Evolutionary conservation across 1,284 basidiomycete species (phyloP), one percentile per base, ranked within the genome.

Genomic region (Garcileccinum viscosum): DNA sequence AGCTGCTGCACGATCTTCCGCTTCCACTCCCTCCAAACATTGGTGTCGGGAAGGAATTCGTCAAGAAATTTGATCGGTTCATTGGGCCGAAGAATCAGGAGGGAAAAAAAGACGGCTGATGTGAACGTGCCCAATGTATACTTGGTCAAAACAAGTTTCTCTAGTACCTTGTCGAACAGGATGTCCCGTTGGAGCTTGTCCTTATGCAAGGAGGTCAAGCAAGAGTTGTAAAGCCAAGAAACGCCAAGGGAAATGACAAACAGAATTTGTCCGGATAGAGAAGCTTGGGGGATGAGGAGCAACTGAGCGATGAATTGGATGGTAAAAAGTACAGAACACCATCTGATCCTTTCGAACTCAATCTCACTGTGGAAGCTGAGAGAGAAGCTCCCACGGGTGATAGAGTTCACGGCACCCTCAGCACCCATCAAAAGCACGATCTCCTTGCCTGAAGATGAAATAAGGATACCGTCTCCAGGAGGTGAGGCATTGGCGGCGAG

Each of bases 251-350:
- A 79, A 11, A 56, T 0, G 22, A 79, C 66, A 60, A 80, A 80
- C 76, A 80, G 78, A 35, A 80, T 71, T 63, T 81, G 80, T 22
- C 80, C 80, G 32, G 81, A 80, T 4, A 80, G 71, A n/a, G n/a
- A n/a, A n/a, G n/a, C n/a, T n/a, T n/a, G n/a, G n/a, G n/a, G n/a
- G n/a, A n/a, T n/a, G n/a, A n/a, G n/a, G n/a, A n/a, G n/a, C n/a
- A n/a, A n/a, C n/a, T n/a, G n/a, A n/a, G n/a, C n/a, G n/a, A n/a
- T n/a, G n/a, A n/a, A n/a, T n/a, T n/a, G n/a, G n/a, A n/a, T n/a
- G n/a, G n/a, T n/a, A n/a, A n/a, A n/a, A n/a, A 81, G 70, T 24
- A 74, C n/a, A 17, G 77, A 78, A 44, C 78, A 80, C 62, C 75
- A 68, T 27, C 78, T 71, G 9, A 81, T 73, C 37, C 71, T 72